A percentile compares a stretch with the other conserved stretches of the same genome.
These are phyloP conservation scores for Aspergillus melleus DNA, from an alignment of 2,329 filamentous ascomycete species.

Conservation along the genomic window DNA sequence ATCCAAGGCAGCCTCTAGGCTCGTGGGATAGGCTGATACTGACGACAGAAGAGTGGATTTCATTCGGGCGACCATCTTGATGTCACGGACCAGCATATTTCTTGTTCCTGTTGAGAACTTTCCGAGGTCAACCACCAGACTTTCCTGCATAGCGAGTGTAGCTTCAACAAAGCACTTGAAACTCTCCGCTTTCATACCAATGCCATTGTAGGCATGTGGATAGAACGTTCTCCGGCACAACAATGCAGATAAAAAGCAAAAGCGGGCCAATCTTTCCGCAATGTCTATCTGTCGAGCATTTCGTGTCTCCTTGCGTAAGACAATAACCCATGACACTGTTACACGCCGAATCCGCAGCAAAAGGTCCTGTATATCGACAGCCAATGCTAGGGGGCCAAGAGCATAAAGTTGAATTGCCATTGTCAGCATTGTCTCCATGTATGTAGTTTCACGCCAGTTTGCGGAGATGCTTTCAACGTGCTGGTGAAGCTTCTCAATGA, in stretches of 20 bases:
- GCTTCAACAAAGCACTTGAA: slow-evolving; percentile 38
- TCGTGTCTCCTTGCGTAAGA: slow-evolving; percentile 49
- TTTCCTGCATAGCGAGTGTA: slow-evolving; percentile 51
- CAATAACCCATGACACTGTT: slow-evolving; percentile 52
- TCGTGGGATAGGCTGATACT: slow-evolving; percentile 29
- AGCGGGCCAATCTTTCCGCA: slow-evolving; percentile 42
- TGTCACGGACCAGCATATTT: slow-evolving; percentile 49
- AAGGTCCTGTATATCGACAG: slow-evolving; percentile 21
- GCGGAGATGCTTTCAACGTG: slow-evolving; percentile 49
- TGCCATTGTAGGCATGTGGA: slow-evolving; percentile 6
- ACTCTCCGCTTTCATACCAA: slow-evolving; percentile 7
- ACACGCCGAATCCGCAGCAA: slow-evolving; percentile 46
- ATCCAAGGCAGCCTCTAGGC: slow-evolving; percentile 39
- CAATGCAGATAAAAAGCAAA: slow-evolving; percentile 57
- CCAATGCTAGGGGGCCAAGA: slow-evolving; percentile 24
- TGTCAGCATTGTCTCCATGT: slow-evolving; percentile 60
- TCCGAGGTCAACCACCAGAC: slow-evolving; percentile 39
- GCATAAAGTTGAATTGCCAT: slow-evolving; percentile 46
- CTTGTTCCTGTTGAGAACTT: slow-evolving; percentile 35
- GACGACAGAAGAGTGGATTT: slow-evolving; percentile 34
- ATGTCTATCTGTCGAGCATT: slow-evolving; percentile 38
- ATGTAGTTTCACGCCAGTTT: slow-evolving; percentile 61
- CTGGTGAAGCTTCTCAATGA: slow-evolving; percentile 51
- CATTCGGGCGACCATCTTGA: slow-evolving; percentile 46
- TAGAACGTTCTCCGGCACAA: slow-evolving; percentile 55